Evolutionary conservation across 2,329 filamentous ascomycete species (phyloP).

Genomic region (Didymella pinodella): DNA sequence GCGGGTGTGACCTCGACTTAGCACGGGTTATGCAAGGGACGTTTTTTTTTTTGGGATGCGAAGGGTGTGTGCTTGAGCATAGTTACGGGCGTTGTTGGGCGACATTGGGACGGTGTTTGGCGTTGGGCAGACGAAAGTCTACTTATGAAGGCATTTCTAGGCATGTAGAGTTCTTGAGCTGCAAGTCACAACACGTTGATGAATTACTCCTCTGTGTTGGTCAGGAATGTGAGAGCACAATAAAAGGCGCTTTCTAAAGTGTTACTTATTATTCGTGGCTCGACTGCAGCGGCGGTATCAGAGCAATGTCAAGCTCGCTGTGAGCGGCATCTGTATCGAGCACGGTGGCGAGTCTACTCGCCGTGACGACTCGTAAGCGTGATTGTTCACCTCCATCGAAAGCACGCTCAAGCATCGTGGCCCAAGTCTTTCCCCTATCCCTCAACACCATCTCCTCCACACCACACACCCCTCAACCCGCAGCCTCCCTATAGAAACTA

Average conservation of each 20-base stretch:
- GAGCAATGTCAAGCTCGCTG: too few relatives aligned
- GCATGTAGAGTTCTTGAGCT: not conserved
- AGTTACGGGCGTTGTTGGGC: constrained; percentile 11
- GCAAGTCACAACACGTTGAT: not conserved
- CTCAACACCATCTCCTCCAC: too few relatives aligned
- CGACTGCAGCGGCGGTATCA: too few relatives aligned
- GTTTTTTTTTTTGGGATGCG: not conserved
- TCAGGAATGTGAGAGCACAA: too few relatives aligned
- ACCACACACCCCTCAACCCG: constrained; percentile 37
- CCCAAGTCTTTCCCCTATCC: too few relatives aligned
- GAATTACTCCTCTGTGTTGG: not conserved
- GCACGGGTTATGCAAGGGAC: not conserved
- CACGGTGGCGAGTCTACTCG: too few relatives aligned
- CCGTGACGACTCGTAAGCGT: too few relatives aligned
- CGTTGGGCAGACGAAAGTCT: not conserved
- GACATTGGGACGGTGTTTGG: constrained; percentile 9
- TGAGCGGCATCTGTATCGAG: too few relatives aligned
- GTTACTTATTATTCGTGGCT: too few relatives aligned
- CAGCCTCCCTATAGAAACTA: constrained; percentile 52
- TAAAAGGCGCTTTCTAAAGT: too few relatives aligned
- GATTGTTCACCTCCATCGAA: too few relatives aligned
- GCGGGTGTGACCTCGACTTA: constrained; percentile 13
- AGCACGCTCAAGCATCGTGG: too few relatives aligned
- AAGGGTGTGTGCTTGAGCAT: not conserved
- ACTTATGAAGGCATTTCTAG: constrained; percentile 15